Percentiles rank a stretch among this genome's conserved stretches.
These are phyloP conservation scores for Lactifluus piperatus DNA, from an alignment of 768 basidiomycete genomes.

Conservation along the genomic window DNA sequence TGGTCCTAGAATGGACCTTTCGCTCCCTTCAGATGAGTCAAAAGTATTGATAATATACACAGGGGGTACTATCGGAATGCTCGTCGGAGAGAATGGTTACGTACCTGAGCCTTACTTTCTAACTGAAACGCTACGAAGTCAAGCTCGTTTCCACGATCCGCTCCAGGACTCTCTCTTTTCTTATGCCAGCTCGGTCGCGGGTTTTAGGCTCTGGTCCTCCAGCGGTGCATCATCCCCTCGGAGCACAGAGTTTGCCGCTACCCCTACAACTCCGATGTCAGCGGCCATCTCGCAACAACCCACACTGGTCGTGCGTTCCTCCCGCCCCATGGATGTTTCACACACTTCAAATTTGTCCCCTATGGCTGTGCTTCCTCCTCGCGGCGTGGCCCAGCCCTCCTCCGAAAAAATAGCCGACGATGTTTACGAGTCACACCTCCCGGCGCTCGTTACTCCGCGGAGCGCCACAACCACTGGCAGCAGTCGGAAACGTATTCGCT, in stretches of 20 bases:
- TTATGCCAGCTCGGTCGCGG: slow-evolving; percentile 66
- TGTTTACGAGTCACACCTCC: slow-evolving; percentile 65
- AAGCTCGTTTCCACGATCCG: slow-evolving; percentile 89
- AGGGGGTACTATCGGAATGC: slow-evolving; percentile 87
- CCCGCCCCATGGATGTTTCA: slow-evolving; percentile 51
- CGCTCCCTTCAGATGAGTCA: slow-evolving; percentile 53
- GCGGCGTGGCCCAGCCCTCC: slow-evolving; percentile 23
- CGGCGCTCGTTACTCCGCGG: slow-evolving; percentile 73
- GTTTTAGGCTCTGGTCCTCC: slow-evolving; percentile 72
- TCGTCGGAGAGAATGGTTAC: slow-evolving; percentile 66
- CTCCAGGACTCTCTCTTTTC: slow-evolving; percentile 80
- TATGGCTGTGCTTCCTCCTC: slow-evolving; percentile 17
- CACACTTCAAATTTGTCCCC: slow-evolving; percentile 27
- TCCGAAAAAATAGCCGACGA: slow-evolving; percentile 46
- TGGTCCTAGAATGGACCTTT: slow-evolving; percentile 35
- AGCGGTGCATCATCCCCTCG: slow-evolving; percentile 40
- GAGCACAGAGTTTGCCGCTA: slow-evolving; percentile 17
- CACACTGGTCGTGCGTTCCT: slow-evolving; percentile 50
- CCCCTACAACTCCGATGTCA: slow-evolving; percentile 6
- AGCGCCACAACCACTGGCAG: slow-evolving; percentile 51
- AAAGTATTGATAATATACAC: slow-evolving; percentile 86
- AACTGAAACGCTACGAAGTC: slow-evolving; percentile 73
- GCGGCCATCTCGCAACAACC: slow-evolving; percentile 31
- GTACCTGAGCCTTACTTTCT: slow-evolving; percentile 84
- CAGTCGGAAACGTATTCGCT: slow-evolving; percentile 63